A percentile compares a stretch with the other conserved stretches of the same genome.
phyloP scores from a whole-genome alignment of 192 early-diverging fungal genomes.

The Coemansia sp. region DNA sequence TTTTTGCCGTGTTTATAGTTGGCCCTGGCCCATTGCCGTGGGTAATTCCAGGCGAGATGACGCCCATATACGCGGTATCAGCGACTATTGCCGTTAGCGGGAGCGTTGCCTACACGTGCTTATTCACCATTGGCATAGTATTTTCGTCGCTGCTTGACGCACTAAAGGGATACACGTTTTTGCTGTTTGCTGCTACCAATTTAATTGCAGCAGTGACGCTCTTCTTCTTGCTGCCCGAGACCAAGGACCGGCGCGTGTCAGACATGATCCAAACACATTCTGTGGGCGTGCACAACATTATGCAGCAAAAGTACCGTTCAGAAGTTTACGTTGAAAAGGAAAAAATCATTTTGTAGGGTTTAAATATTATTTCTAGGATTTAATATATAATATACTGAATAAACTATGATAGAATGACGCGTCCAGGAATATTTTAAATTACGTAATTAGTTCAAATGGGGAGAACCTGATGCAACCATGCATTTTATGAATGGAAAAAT shows the following conservation, averaged over 20 bases:
- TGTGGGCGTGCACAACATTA: slow-evolving; percentile 40
- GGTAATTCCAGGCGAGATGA: slow-evolving; percentile 70
- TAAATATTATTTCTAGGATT: background rate
- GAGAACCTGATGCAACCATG: background rate
- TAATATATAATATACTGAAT: background rate
- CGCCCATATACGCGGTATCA: slow-evolving; percentile 71
- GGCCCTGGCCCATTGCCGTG: slow-evolving; percentile 81
- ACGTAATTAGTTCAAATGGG: background rate
- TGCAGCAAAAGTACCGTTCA: slow-evolving; percentile 15
- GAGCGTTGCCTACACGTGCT: slow-evolving; percentile 62
- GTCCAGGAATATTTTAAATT: background rate
- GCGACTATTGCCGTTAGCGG: slow-evolving; percentile 64
- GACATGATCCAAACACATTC: slow-evolving; percentile 54
- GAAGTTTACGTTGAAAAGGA: background rate
- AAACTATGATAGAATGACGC: background rate
- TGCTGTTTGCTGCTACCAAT: slow-evolving; percentile 66
- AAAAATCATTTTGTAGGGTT: background rate
- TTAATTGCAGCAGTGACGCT: slow-evolving; percentile 59
- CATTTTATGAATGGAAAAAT: background rate
- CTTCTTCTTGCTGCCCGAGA: slow-evolving; percentile 72
- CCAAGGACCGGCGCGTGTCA: slow-evolving; percentile 67
- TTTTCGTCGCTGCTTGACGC: slow-evolving; percentile 52
- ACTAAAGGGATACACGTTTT: slow-evolving; percentile 51
- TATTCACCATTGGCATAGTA: slow-evolving; percentile 57
- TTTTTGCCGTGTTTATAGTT: slow-evolving; percentile 66